A percentile compares a stretch with the other conserved stretches of the same genome.
Conservation (phyloP, 768 basidiomycete species). For the Lactifluus subvellereus region DNA sequence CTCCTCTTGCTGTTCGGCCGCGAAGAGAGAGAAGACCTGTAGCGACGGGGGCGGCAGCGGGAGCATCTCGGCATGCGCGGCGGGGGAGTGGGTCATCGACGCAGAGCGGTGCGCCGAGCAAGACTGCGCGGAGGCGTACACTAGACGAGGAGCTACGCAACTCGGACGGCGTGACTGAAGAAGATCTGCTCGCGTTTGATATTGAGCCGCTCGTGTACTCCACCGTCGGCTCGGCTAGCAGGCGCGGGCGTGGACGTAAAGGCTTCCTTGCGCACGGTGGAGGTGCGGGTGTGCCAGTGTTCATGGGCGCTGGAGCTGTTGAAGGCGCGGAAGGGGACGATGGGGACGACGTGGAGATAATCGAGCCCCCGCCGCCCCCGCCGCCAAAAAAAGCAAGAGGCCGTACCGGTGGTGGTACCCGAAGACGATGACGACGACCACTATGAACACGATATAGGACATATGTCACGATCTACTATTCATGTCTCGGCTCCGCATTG, state of each 20-base stretch:
- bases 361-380: background rate
- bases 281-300: conserved; percentile 62
- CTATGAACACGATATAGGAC: background rate
- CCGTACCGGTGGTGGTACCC: background rate
- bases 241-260: conserved; percentile 41
- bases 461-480: background rate
- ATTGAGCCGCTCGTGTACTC: conserved; percentile 41
- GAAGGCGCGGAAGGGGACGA: conserved; percentile 32
- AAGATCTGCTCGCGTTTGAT: conserved; percentile 31
- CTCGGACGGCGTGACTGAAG: conserved; percentile 35
- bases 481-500: background rate
- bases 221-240: conserved; percentile 50
- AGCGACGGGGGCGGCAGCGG: background rate
- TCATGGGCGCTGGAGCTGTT: conserved; percentile 44
- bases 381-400: background rate
- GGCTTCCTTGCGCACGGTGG: conserved; percentile 75
- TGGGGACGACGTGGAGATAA: conserved; percentile 2
- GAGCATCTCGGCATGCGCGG: background rate
- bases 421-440: conserved; percentile 8
- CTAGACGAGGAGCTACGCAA: conserved; percentile 61
- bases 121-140: conserved; percentile 42
- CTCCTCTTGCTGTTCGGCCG: conserved; percentile 2
- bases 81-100: conserved; percentile 2
- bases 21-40: conserved; percentile 1
- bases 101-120: conserved; percentile 21